Base-by-base conservation (phyloP, 192 early-diverging fungal genomes). In the Irineochytrium annulatum region DNA sequence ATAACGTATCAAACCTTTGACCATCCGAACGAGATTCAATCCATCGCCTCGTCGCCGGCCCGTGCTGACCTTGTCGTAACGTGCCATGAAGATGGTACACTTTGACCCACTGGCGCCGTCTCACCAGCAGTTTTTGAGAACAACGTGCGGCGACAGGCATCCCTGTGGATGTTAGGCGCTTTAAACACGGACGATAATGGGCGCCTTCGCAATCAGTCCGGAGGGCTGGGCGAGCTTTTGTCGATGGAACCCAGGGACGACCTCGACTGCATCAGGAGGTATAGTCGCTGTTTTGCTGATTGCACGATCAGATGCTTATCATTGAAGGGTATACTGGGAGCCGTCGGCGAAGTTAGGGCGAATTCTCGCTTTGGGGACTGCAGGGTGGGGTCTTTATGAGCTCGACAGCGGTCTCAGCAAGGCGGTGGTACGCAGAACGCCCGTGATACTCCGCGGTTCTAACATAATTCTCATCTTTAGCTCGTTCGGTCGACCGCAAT, bases 21-120 rank as follows among this genome's bases (percentile, higher is more conserved):
- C 16, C 91, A 93, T 62, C 62, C 74, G 3, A 70, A 82, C 43
- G 86, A 87, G 53, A 70, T 93, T 19, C 81, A 79, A 77, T 72
- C 74, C 44, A 83, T 92, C 33, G 75, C 86, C 0, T 67, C 86
- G 0, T 82, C 75, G 43, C 85, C 86, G 6, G 43, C 69, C 13
- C 60, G 86, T 20, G 58, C 77, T 2, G 76, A 86, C 48, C 49
- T 84, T 22, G 70, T 90, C 20, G 77, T 89, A 32, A 89, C 88
- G 32, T 75, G 78, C 48, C 74, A 70, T 4, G 59, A 73, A 60
- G 68, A 77, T 82, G 32, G 1, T 19, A 27, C 24, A 6, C 11
- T 8, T 49, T n/a, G n/a, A n/a, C n/a, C n/a, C n/a, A n/a, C n/a
- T n/a, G n/a, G n/a, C n/a, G n/a, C n/a, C 22, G 5, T 8, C 13